Evolutionary conservation across 768 basidiomycete genomes (phyloP).

Genomic region (Xerocomellus dryophilus): DNA sequence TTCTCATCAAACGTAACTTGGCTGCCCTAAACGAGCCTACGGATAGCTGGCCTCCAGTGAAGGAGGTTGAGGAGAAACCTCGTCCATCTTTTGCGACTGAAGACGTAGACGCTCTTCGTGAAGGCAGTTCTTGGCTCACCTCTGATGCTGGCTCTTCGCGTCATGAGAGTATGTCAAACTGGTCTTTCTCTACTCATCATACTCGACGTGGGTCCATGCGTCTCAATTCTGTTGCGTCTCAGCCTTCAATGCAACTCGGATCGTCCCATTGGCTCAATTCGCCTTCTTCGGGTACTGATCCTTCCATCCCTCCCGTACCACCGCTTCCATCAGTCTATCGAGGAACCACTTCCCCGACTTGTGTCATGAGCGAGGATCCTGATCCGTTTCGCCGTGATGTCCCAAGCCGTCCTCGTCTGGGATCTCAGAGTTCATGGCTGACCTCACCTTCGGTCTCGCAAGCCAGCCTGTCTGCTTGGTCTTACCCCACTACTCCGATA

Average conservation of each 20-base stretch:
- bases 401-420: conserved; percentile 49
- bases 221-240: conserved; percentile 21
- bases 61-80: conserved; percentile 51
- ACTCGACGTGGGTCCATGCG: conserved; percentile 33
- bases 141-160: conserved; percentile 54
- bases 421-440: conserved; percentile 73
- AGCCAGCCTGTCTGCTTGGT: conserved; percentile 62
- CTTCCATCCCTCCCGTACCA: conserved; percentile 52
- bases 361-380: conserved; percentile 43
- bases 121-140: conserved; percentile 80
- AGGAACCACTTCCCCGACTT: conserved; percentile 40
- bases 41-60: conserved; percentile 61
- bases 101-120: conserved; percentile 68
- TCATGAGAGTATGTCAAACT: conserved; percentile 59
- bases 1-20: conserved; percentile 65
- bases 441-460: conserved; percentile 60
- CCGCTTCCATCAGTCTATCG: conserved; percentile 59
- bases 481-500: conserved; percentile 52
- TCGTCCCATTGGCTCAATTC: conserved; percentile 64
- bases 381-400: conserved; percentile 64
- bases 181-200: conserved; percentile 71
- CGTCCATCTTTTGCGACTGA: conserved; percentile 66
- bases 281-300: conserved; percentile 42
- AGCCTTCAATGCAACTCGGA: conserved; percentile 40
- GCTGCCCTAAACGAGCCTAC: conserved; percentile 47